phyloP scores from a whole-genome alignment of 768 basidiomycete species.

The Termitomyces sp. region DNA sequence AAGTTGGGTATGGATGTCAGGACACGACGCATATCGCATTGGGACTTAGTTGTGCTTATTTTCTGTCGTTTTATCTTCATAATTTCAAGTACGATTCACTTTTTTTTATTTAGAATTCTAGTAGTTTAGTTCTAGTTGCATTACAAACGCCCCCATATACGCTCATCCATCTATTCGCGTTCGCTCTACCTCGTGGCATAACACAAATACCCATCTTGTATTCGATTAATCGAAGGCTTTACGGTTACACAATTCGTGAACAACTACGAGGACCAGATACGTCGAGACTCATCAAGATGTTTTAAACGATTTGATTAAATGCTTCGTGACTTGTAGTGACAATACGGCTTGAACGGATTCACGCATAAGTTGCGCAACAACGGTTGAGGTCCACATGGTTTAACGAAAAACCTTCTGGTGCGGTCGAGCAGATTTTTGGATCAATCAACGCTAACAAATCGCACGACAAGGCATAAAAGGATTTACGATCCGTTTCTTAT shows the following conservation, averaged over 20 bases:
- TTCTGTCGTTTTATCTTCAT: not conserved
- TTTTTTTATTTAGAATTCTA: slow-evolving; percentile 1
- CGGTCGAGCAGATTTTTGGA: too few species aligned
- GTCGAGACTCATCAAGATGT: too few species aligned
- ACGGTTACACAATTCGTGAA: too few species aligned
- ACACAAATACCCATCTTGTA: slow-evolving; percentile 6
- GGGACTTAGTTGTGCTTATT: not conserved
- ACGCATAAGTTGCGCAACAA: too few species aligned
- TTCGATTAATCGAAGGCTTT: not conserved
- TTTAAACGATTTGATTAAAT: not conserved
- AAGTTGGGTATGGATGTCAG: slow-evolving; percentile 2
- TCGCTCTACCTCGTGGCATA: not conserved
- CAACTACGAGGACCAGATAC: too few species aligned
- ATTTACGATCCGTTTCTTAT: too few species aligned
- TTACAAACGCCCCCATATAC: not conserved
- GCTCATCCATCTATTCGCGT: not conserved
- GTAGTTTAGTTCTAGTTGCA: slow-evolving; percentile 3
- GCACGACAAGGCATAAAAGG: too few species aligned
- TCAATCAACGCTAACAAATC: too few species aligned
- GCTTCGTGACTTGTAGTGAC: too few species aligned
- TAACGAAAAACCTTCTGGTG: too few species aligned
- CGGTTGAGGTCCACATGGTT: too few species aligned
- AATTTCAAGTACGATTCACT: not conserved
- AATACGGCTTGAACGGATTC: too few species aligned
- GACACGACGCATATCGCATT: not conserved